Percentiles rank a stretch among this genome's conserved stretches.
Conservation (phyloP, 2,329 filamentous ascomycete species). For the Hymenoscyphus occultus region DNA sequence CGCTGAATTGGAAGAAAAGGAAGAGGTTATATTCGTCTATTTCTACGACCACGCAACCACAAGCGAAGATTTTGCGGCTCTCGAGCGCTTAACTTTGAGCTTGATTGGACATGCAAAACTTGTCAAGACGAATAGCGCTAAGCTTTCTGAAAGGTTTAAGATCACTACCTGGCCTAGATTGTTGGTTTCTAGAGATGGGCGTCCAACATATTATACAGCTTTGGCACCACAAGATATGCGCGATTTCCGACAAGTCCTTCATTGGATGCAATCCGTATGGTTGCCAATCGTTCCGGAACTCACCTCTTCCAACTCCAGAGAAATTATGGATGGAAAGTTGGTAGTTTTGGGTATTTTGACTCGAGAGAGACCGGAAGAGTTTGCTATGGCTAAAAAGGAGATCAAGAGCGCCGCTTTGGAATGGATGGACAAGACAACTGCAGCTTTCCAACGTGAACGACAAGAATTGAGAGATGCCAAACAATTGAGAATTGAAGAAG, state of each 20-base stretch:
- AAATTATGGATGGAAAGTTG: conserved; percentile 92
- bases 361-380: conserved; percentile 74
- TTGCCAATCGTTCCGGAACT: conserved; percentile 92
- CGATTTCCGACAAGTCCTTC: conserved; percentile 73
- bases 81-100: conserved; percentile 82
- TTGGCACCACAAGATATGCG: conserved; percentile 90
- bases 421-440: conserved; percentile 96
- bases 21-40: conserved; percentile 95
- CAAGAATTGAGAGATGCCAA: conserved; percentile 93
- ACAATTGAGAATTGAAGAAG: conserved; percentile 92
- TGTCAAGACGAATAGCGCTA: conserved; percentile 82
- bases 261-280: conserved; percentile 97
- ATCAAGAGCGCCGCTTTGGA: conserved; percentile 94
- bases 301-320: conserved; percentile 83
- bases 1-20: conserved; percentile 80
- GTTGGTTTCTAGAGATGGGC: conserved; percentile 82
- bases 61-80: conserved; percentile 82
- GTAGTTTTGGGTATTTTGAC: conserved; percentile 91
- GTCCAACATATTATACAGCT: conserved; percentile 85
- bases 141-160: conserved; percentile 79
- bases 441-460: conserved; percentile 86
- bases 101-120: conserved; percentile 89
- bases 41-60: conserved; percentile 97
- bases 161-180: conserved; percentile 96
- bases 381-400: conserved; percentile 75